Evolutionary conservation across 345 rosid species (phyloP).

Genomic region (Triadica sebifera): DNA sequence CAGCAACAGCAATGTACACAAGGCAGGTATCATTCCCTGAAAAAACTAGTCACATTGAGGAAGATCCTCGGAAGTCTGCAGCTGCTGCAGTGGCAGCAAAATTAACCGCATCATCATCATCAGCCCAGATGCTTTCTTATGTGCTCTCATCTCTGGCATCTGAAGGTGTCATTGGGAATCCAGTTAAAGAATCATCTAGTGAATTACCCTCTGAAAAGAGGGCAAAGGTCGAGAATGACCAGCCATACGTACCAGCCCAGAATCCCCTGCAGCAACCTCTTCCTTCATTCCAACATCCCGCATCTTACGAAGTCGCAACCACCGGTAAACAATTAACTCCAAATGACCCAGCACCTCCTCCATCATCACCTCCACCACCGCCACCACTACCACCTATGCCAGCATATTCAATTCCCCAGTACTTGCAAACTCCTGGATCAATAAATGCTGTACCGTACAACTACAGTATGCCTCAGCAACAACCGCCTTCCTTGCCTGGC

Average conservation of each 20-base stretch:
- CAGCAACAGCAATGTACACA: constrained; percentile 62
- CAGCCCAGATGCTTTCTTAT: constrained; percentile 88
- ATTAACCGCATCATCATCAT: constrained; percentile 88
- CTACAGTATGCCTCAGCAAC: constrained; percentile 50
- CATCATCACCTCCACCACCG: constrained; percentile 54
- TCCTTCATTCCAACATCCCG: constrained; percentile 32
- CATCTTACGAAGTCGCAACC: constrained; percentile 32
- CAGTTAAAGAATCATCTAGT: constrained; percentile 42
- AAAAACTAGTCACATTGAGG: constrained; percentile 30
- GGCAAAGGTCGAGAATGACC: constrained; percentile 62
- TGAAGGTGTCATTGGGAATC: constrained; percentile 63
- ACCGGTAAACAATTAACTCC: constrained; percentile 31
- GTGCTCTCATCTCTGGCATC: constrained; percentile 93
- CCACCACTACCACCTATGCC: constrained; percentile 60
- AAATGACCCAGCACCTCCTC: constrained; percentile 52
- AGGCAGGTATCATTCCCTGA: constrained; percentile 39
- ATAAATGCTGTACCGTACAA: constrained; percentile 46
- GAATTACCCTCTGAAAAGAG: constrained; percentile 69
- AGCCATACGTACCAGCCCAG: constrained; percentile 50
- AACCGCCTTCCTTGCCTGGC: constrained; percentile 39
- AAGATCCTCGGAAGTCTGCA: constrained; percentile 67
- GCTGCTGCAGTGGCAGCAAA: constrained; percentile 86
- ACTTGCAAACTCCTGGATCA: constrained; percentile 54
- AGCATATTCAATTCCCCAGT: constrained; percentile 53
- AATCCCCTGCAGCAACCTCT: constrained; percentile 29